Percentiles rank a stretch among this genome's conserved stretches.
These are phyloP conservation scores for Eleusine coracana DNA, from an alignment of 176 grass and related monocot species.

Conservation along the genomic window DNA sequence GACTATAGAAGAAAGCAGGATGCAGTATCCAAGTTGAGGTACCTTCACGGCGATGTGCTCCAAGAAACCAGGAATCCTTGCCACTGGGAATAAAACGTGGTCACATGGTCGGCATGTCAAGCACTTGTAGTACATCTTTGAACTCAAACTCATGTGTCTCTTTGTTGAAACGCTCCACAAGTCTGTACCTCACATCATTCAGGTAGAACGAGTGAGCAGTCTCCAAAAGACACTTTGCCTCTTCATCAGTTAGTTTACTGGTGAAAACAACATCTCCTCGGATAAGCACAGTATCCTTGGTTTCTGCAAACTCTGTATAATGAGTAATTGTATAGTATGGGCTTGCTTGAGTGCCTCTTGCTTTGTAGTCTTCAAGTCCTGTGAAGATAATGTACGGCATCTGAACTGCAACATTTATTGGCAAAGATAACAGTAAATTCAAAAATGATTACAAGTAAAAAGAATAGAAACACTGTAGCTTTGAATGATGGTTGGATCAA, in stretches of 20 bases:
- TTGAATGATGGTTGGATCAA: background rate
- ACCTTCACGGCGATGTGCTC: background rate
- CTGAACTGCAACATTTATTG: constrained; percentile 60
- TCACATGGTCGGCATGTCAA: constrained; percentile 89
- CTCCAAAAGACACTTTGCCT: constrained; percentile 80
- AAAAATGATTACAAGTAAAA: background rate
- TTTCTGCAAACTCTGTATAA: constrained; percentile 83
- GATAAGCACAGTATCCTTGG: constrained; percentile 76
- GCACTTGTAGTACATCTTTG: constrained; percentile 73
- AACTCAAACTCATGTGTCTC: constrained; percentile 85
- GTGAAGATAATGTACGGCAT: constrained; percentile 94
- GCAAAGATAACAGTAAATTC: constrained; percentile 13
- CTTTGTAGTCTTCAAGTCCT: constrained; percentile 96
- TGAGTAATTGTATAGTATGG: constrained; percentile 79
- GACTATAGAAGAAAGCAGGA: background rate
- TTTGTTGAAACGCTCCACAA: constrained; percentile 94
- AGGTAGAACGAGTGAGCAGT: constrained; percentile 88
- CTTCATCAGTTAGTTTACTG: constrained; percentile 78
- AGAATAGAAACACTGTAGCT: background rate
- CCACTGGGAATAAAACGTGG: constrained; percentile 1
- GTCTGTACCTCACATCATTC: constrained; percentile 77
- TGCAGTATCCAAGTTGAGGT: background rate
- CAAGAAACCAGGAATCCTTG: background rate
- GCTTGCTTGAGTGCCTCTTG: constrained; percentile 94
- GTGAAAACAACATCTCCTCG: constrained; percentile 93